Conservation (phyloP, 352 stramenopile genomes). For the Sclerospora graminicola region DNA sequence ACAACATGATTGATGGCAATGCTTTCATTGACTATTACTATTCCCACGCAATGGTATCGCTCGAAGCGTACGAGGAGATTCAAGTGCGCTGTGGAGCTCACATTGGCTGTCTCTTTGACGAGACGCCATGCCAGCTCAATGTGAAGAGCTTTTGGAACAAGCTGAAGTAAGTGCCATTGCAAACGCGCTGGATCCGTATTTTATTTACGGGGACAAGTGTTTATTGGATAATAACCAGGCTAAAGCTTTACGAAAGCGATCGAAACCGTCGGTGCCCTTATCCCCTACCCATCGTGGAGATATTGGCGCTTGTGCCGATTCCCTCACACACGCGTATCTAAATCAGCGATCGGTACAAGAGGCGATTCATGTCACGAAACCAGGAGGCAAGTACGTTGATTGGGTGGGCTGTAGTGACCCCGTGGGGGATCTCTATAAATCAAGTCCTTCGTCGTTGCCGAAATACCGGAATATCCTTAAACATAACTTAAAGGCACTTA, state of each 20-base stretch:
- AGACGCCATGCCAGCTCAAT: constrained; percentile 29
- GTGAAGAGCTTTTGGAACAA: constrained; percentile 39
- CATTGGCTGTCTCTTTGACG: constrained; percentile 53
- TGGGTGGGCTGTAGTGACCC: constrained; percentile 65
- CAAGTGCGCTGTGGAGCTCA: constrained; percentile 37
- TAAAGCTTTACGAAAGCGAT: constrained; percentile 30
- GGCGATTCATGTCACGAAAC: constrained; percentile 39
- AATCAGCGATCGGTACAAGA: constrained; percentile 45
- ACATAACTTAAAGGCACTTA: constrained; percentile 38
- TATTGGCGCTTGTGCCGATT: constrained; percentile 54
- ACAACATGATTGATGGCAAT: constrained; percentile 48
- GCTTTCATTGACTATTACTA: constrained; percentile 83
- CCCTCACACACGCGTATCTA: constrained; percentile 57
- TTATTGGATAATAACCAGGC: constrained; percentile 49
- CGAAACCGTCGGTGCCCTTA: constrained; percentile 20
- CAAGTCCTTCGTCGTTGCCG: constrained; percentile 42
- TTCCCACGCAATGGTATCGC: constrained; percentile 74
- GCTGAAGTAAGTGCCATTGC: constrained; percentile 32
- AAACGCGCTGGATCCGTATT: constrained; percentile 62
- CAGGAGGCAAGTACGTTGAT: constrained; percentile 19
- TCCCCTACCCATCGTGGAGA: constrained; percentile 31
- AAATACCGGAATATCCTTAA: constrained; percentile 64
- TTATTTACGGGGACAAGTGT: constrained; percentile 77
- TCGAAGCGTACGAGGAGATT: constrained; percentile 63
- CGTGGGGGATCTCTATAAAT: constrained; percentile 40